Percentiles rank a stretch among this genome's conserved stretches.
phyloP scores from a whole-genome alignment of 1,284 basidiomycete species.

The Bjerkandera adusta region DNA sequence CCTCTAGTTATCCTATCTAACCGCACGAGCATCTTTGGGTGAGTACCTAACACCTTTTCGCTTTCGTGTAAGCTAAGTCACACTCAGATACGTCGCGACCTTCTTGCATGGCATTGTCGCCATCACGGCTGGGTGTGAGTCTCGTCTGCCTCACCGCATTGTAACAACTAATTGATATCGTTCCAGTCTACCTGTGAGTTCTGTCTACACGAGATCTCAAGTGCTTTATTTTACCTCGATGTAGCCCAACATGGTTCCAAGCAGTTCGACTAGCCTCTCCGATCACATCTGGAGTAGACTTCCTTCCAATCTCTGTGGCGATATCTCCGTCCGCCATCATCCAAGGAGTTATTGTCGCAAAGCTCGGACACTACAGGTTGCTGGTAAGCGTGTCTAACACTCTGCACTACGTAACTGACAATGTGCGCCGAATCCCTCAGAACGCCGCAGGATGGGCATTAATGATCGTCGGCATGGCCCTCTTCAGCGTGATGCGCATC shows the following conservation, averaged over 20 bases:
- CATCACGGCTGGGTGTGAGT: slow-evolving; percentile 26
- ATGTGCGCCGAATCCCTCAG: slow-evolving; percentile 2
- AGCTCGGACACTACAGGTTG: slow-evolving; percentile 9
- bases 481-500: slow-evolving; percentile 20
- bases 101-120: slow-evolving; percentile 31
- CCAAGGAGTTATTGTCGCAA: slow-evolving; percentile 14
- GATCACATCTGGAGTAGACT: slow-evolving; percentile 18
- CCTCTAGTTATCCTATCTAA: slow-evolving; percentile 31
- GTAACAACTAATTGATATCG: slow-evolving; percentile 10
- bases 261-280: slow-evolving; percentile 16
- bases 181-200: slow-evolving; percentile 12
- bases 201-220: neutral
- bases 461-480: slow-evolving; percentile 23
- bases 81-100: slow-evolving; percentile 21
- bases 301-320: slow-evolving; percentile 17
- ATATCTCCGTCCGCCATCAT: slow-evolving; percentile 18
- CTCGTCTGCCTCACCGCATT: neutral
- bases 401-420: neutral
- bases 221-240: neutral
- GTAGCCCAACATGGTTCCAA: slow-evolving; percentile 23
- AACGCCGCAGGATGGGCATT: slow-evolving; percentile 24
- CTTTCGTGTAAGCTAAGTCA: too few relatives aligned
- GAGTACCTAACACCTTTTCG: slow-evolving; percentile 4
- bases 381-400: slow-evolving; percentile 8
- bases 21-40: slow-evolving; percentile 30